Conservation (phyloP, 768 basidiomycete species). For the Auriculariales sp. region DNA sequence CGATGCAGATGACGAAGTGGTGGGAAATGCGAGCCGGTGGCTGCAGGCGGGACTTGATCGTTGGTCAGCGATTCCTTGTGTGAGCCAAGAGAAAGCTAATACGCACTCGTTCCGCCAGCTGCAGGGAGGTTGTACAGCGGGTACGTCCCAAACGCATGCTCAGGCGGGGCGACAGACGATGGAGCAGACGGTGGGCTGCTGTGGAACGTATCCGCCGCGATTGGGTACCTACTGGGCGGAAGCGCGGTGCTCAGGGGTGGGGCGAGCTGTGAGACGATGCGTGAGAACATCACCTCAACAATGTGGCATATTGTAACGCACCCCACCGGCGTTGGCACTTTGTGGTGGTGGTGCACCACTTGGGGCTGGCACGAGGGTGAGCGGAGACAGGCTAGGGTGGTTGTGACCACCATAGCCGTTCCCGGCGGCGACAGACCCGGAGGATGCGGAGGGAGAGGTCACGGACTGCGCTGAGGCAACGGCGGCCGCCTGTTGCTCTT, state of each 20-base stretch:
- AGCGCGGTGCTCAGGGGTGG: conserved; percentile 22
- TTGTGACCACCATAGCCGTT: too few relatives aligned
- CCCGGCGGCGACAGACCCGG: neutral
- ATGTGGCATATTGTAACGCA: too few relatives aligned
- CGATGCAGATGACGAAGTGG: conserved; percentile 63
- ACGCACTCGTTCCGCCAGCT: too few relatives aligned
- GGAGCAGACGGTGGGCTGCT: conserved; percentile 17
- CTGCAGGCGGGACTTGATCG: too few relatives aligned
- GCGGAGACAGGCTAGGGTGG: neutral
- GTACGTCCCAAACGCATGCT: neutral
- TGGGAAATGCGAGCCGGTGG: conserved; percentile 30
- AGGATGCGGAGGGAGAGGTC: too few relatives aligned
- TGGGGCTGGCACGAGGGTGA: neutral
- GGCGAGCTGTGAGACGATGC: neutral
- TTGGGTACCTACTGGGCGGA: conserved; percentile 56
- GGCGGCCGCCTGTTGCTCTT: conserved; percentile 46
- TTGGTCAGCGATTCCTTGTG: too few relatives aligned
- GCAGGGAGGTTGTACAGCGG: conserved; percentile 4
- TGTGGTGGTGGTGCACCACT: neutral
- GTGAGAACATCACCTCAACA: too few relatives aligned
- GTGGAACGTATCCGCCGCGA: conserved; percentile 54
- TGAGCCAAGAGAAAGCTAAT: too few relatives aligned
- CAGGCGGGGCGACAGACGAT: conserved; percentile 22
- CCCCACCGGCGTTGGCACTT: neutral
- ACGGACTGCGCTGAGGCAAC: conserved; percentile 36